Percentiles rank a stretch among this genome's conserved stretches.
Evolutionary conservation across 169 alveolate species (phyloP).

Genomic region (Perkinsus marinus): DNA sequence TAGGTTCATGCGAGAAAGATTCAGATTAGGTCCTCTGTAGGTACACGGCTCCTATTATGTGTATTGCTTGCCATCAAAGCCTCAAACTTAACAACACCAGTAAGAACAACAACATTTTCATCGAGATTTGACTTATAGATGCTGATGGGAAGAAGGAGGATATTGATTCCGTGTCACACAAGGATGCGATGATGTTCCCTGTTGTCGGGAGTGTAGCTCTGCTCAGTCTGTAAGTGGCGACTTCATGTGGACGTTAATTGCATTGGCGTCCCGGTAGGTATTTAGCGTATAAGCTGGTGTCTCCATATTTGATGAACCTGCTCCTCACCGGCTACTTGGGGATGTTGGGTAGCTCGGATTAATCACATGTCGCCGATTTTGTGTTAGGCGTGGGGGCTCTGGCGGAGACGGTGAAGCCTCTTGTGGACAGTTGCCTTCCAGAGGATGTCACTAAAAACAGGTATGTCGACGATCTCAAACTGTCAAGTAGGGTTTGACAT

Average conservation of each 20-base stretch:
- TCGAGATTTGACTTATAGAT: conserved; percentile 4
- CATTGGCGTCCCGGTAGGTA: conserved; percentile 8
- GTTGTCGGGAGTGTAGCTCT: conserved; percentile 62
- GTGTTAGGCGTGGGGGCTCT: conserved; percentile 33
- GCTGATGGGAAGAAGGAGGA: conserved; percentile 50
- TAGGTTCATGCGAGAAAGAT: no score
- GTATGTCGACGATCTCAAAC: no score
- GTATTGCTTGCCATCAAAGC: conserved; percentile 35
- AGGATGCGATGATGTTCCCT: conserved; percentile 74
- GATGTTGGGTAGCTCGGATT: no score
- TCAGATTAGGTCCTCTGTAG: no score
- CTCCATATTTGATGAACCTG: conserved; percentile 39
- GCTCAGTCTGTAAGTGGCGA: conserved; percentile 46
- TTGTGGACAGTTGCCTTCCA: neutral
- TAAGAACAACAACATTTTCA: neutral
- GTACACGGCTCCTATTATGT: conserved; percentile 34
- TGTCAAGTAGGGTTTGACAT: no score
- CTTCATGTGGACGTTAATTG: neutral
- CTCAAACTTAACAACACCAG: conserved; percentile 17
- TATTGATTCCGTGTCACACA: conserved; percentile 48
- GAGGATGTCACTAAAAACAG: neutral
- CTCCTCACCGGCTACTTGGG: conserved; percentile 35
- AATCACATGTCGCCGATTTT: neutral
- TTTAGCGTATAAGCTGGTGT: conserved; percentile 34
- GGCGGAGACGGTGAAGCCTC: conserved; percentile 27